These are phyloP conservation scores for Talaromyces amestolkiae DNA, from an alignment of 2,329 filamentous ascomycete genomes.

Conservation along the genomic window DNA sequence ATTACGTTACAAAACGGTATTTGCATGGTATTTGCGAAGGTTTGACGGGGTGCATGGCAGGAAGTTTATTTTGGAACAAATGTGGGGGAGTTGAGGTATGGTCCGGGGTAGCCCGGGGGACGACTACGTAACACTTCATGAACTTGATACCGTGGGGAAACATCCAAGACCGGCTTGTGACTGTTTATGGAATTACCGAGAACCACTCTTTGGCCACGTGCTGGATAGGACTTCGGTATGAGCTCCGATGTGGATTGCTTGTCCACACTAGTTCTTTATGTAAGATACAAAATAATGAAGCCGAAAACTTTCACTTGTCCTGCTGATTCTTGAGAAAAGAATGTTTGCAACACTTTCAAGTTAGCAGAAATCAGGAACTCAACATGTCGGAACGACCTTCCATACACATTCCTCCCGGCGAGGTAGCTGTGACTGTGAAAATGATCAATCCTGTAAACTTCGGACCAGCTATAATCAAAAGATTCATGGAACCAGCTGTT, in stretches of 20 bases:
- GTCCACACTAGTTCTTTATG: not conserved
- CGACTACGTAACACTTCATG: not conserved
- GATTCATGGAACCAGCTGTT: conserved; percentile 42
- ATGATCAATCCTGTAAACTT: conserved; percentile 43
- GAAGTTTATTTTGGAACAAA: not conserved
- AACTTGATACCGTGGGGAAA: not conserved
- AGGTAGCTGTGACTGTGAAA: not conserved
- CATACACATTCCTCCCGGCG: not conserved
- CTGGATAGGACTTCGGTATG: not conserved
- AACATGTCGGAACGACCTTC: not conserved
- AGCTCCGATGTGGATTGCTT: not conserved
- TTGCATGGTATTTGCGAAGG: not conserved
- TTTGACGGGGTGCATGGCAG: not conserved
- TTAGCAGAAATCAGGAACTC: not conserved
- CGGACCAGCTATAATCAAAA: conserved; percentile 38
- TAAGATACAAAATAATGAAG: not conserved
- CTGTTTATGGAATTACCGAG: not conserved
- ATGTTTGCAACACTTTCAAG: not conserved
- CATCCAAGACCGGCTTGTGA: not conserved
- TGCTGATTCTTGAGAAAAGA: not conserved
- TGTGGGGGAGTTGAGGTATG: not conserved
- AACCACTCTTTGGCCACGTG: not conserved
- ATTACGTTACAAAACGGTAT: not conserved
- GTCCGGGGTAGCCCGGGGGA: not conserved
- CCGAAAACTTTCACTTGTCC: not conserved